Percentiles rank a stretch among this genome's conserved stretches.
These are phyloP conservation scores for Lophiotrema nucula DNA, from an alignment of 495 filamentous ascomycete species.

Conservation along the genomic window DNA sequence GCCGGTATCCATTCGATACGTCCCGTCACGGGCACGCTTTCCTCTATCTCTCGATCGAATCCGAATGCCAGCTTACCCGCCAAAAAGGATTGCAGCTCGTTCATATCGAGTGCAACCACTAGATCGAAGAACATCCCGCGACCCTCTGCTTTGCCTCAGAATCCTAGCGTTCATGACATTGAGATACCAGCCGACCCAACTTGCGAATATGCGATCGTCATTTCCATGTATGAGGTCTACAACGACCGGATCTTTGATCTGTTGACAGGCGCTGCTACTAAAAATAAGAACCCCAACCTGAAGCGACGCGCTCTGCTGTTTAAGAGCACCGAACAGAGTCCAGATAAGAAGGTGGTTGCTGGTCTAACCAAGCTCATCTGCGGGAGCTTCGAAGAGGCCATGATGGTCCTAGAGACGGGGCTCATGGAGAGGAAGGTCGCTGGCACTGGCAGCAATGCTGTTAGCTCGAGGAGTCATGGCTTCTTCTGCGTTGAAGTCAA, in stretches of 20 bases:
- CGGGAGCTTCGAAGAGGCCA: slow-evolving; percentile 76
- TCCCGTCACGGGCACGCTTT: slow-evolving; percentile 28
- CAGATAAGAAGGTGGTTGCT: slow-evolving; percentile 86
- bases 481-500: slow-evolving; percentile 97
- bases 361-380: slow-evolving; percentile 89
- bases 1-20: slow-evolving; percentile 30
- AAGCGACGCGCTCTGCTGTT: slow-evolving; percentile 79
- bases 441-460: slow-evolving; percentile 84
- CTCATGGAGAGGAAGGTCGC: slow-evolving; percentile 83
- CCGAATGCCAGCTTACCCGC: slow-evolving; percentile 39
- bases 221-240: slow-evolving; percentile 99
- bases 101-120: slow-evolving; percentile 26
- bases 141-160: slow-evolving; percentile 63
- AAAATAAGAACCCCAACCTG: slow-evolving; percentile 42
- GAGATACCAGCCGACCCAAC: slow-evolving; percentile 62
- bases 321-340: slow-evolving; percentile 80
- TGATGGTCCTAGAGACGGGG: slow-evolving; percentile 88
- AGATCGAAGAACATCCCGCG: slow-evolving; percentile 41
- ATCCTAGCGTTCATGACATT: slow-evolving; percentile 72
- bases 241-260: slow-evolving; percentile 98
- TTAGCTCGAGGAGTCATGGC: slow-evolving; percentile 87
- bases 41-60: slow-evolving; percentile 36
- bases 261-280: slow-evolving; percentile 55
- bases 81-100: slow-evolving; percentile 51
- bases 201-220: slow-evolving; percentile 81